Evolutionary conservation across 352 stramenopile genomes (phyloP).

Genomic region (Phytophthora citricola): DNA sequence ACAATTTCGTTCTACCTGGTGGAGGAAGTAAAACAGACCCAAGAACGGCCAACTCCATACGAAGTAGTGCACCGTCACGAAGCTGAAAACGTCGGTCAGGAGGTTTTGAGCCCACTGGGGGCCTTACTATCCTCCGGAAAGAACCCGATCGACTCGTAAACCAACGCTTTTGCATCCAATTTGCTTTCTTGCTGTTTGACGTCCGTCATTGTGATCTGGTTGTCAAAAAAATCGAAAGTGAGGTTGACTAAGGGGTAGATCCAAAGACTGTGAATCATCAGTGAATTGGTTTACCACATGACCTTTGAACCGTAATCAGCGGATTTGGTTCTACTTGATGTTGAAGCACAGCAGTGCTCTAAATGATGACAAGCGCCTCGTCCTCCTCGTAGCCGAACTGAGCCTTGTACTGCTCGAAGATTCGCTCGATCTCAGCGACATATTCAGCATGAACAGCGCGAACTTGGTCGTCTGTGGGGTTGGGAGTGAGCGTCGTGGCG

Average conservation of each 20-base stretch:
- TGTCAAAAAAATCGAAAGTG: too few species aligned
- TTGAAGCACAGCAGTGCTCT: background rate
- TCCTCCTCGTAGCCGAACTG: constrained; percentile 43
- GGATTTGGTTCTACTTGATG: too few species aligned
- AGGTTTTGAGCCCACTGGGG: constrained; percentile 21
- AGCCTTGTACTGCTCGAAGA: constrained; percentile 45
- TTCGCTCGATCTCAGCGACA: constrained; percentile 30
- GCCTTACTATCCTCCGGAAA: constrained; percentile 6
- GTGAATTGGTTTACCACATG: too few species aligned
- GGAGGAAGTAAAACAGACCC: constrained; percentile 6
- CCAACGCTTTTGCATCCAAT: too few species aligned
- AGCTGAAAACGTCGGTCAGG: constrained; percentile 31
- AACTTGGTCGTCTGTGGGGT: constrained; percentile 39
- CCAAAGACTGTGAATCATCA: too few species aligned
- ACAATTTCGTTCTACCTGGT: background rate
- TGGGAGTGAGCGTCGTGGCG: constrained; percentile 11
- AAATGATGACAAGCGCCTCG: constrained; percentile 39
- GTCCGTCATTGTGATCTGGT: too few species aligned
- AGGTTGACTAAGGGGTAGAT: too few species aligned
- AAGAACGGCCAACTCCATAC: constrained; percentile 26
- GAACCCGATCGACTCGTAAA: too few species aligned
- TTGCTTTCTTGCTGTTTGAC: too few species aligned
- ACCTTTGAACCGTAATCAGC: too few species aligned
- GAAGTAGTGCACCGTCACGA: constrained; percentile 50
- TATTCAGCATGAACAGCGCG: constrained; percentile 36